phyloP scores from a whole-genome alignment of 2,329 filamentous ascomycete species.

The Aspergillus hortae region DNA sequence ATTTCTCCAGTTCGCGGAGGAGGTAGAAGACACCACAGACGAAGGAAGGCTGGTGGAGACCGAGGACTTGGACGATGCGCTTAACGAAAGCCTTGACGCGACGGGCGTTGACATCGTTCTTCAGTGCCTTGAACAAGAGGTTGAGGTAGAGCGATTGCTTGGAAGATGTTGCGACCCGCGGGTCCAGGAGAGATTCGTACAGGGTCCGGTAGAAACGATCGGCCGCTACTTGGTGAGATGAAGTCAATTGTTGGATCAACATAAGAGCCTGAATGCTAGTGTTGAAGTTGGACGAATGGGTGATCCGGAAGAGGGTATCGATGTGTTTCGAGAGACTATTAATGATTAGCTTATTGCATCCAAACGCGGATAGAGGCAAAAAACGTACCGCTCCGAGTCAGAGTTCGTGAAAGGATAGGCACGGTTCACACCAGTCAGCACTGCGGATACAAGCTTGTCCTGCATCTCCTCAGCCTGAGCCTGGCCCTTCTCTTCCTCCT shows the following conservation, averaged over 20 bases:
- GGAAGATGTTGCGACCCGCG: slow-evolving; percentile 80
- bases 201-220: slow-evolving; percentile 94
- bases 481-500: slow-evolving; percentile 30
- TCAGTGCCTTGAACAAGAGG: slow-evolving; percentile 80
- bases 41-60: slow-evolving; percentile 87
- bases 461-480: slow-evolving; percentile 64
- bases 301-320: slow-evolving; percentile 91
- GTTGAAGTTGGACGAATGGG: slow-evolving; percentile 98
- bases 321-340: slow-evolving; percentile 77
- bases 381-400: slow-evolving; percentile 66
- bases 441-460: slow-evolving; percentile 87
- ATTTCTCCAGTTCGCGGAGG: slow-evolving; percentile 72
- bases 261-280: slow-evolving; percentile 94
- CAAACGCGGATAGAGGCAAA: background rate
- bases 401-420: slow-evolving; percentile 88
- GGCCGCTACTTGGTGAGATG: slow-evolving; percentile 72
- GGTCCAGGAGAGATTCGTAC: slow-evolving; percentile 91
- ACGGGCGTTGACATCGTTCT: slow-evolving; percentile 83
- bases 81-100: slow-evolving; percentile 96
- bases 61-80: slow-evolving; percentile 80
- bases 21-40: slow-evolving; percentile 91
- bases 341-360: slow-evolving; percentile 16
- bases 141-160: slow-evolving; percentile 97
- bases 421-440: slow-evolving; percentile 91
- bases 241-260: slow-evolving; percentile 87